Base-by-base conservation (phyloP, 108 stramenopile genomes). In the Aurantiochytrium sp. region DNA sequence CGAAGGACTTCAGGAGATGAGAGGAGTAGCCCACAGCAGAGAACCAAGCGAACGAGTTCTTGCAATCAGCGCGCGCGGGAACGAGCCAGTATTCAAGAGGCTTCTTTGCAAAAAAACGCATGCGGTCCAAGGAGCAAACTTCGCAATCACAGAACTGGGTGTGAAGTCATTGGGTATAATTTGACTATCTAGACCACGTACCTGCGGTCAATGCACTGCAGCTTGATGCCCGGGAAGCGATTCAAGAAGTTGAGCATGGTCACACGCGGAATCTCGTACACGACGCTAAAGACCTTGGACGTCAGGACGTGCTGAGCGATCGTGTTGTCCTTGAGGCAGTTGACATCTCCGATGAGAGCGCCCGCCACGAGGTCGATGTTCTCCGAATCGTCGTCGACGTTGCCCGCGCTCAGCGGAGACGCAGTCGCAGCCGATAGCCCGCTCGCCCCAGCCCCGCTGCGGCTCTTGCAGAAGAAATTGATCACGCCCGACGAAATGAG, bases 171-270 rank as follows among this genome's bases (percentile, higher is more conserved):
- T n/a, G n/a, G n/a, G n/a, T n/a, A n/a, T n/a, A n/a, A n/a, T n/a
- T n/a, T n/a, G n/a, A n/a, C n/a, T n/a, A n/a, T n/a, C n/a, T 45
- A 81, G 24, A 45, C 69, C 10, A 81, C n/a, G 42, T 45, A 81
- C 42, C 22, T 81, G 24, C 69, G 37, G 27, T 81, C 69, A 21
- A 81, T 81, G 69, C 69, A 81, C 22, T 81, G 69, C 37, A 81
- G 22, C 69, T 81, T 81, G 24, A 81, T 22, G 69, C 69, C 69
- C 4, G 69, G 69, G 69, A 45, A 81, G 17, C 69, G 37, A 22
- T 81, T 81, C 15, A 81, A 37, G 42, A 81, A 81, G 27, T 81
- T 81, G 24, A 81, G 22, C 41, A 81, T 39, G 69, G 8, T 17
- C 8, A 81, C 22, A 10, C 69, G 69, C 42, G 37, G 19, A 39